Conservation (phyloP, 2,329 filamentous ascomycete species). For the Beauveria sp. region DNA sequence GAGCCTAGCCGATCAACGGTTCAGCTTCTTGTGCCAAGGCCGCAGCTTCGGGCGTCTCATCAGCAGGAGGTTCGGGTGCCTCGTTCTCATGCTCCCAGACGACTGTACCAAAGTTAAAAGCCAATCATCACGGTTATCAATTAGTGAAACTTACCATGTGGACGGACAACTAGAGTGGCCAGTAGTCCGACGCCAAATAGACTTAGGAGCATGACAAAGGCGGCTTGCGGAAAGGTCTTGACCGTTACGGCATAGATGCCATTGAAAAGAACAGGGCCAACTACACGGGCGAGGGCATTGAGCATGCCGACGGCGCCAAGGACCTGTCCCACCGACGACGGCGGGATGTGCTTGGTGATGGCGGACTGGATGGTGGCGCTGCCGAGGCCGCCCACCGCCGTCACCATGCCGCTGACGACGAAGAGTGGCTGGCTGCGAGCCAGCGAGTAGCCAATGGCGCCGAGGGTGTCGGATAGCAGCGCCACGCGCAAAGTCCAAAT, state of each 20-base stretch:
- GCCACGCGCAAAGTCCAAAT: slow-evolving; percentile 67
- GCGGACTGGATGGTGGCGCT: slow-evolving; percentile 77
- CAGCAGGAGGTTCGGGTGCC: background rate
- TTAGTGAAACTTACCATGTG: slow-evolving; percentile 55
- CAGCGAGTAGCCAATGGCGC: slow-evolving; percentile 67
- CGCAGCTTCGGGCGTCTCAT: background rate
- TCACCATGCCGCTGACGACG: slow-evolving; percentile 62
- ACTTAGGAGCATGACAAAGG: slow-evolving; percentile 66
- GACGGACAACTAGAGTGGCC: slow-evolving; percentile 62
- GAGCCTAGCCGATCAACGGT: background rate
- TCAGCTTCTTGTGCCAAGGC: background rate
- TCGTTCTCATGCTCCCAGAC: slow-evolving; percentile 9
- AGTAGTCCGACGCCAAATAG: slow-evolving; percentile 61
- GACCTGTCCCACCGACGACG: slow-evolving; percentile 75
- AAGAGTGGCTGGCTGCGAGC: slow-evolving; percentile 57
- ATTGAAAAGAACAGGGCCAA: slow-evolving; percentile 78
- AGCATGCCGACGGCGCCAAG: slow-evolving; percentile 81
- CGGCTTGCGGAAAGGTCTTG: slow-evolving; percentile 66
- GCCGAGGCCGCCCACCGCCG: slow-evolving; percentile 75
- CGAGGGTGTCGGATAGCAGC: slow-evolving; percentile 67
- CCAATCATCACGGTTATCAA: no score
- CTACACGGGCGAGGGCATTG: slow-evolving; percentile 71
- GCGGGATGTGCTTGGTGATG: slow-evolving; percentile 84
- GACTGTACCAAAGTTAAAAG: background rate
- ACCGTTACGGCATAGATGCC: slow-evolving; percentile 80